Conservation (phyloP, 2,329 filamentous ascomycete genomes). For the Colletotrichum truncatum region DNA sequence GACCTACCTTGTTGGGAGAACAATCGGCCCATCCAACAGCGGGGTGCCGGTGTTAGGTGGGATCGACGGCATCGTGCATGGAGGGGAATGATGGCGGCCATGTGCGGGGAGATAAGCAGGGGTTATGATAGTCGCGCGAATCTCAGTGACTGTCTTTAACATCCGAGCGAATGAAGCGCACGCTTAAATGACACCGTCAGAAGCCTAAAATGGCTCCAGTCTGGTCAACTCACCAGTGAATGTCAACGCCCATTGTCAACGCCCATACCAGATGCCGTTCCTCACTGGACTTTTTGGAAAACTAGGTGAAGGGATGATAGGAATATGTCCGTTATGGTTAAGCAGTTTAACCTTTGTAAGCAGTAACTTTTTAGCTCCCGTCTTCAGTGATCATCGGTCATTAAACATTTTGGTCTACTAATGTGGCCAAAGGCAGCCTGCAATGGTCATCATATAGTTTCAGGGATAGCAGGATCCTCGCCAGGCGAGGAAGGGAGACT, state of each 20-base stretch:
- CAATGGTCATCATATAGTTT: neutral
- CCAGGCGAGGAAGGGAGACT: neutral
- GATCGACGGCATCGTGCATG: neutral
- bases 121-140: neutral
- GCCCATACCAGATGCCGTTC: too few species aligned
- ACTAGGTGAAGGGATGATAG: too few species aligned
- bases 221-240: too few species aligned
- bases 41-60: neutral
- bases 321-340: too few species aligned
- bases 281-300: too few species aligned
- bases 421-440: neutral
- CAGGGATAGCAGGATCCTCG: neutral
- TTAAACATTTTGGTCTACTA: neutral
- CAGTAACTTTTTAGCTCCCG: too few species aligned
- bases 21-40: neutral
- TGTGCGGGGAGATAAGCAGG: constrained; percentile 26
- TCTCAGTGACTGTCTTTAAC: neutral
- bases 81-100: neutral
- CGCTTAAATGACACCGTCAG: too few species aligned
- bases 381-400: neutral
- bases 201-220: too few species aligned
- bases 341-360: too few species aligned
- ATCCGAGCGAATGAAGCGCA: too few species aligned
- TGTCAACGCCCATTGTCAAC: too few species aligned
- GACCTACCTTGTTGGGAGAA: constrained; percentile 1